A percentile compares a stretch with the other conserved stretches of the same genome.
Conservation (phyloP, 192 early-diverging fungal species). For the Paraglomus brasilianum region DNA sequence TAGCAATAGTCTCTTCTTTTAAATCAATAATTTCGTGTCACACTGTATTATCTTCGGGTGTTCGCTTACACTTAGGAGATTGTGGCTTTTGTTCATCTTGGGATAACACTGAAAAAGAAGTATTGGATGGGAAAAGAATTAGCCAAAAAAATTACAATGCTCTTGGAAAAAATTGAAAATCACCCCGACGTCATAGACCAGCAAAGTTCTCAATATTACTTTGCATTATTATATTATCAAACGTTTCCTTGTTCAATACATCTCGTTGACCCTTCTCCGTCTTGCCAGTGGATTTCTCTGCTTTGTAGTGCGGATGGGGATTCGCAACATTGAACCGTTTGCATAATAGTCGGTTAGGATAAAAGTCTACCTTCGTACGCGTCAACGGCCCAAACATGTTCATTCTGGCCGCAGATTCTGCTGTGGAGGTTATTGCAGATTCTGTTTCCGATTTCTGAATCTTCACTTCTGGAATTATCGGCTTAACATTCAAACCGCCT, state of each 20-base stretch:
- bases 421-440: conserved; percentile 40
- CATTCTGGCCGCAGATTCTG: conserved; percentile 54
- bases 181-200: no score
- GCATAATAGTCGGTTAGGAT: conserved; percentile 68
- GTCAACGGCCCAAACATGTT: conserved; percentile 72
- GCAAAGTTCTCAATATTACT: conserved; percentile 16
- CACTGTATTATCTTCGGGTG: no score
- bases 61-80: no score
- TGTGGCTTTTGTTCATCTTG: no score
- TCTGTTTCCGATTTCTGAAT: conserved; percentile 9
- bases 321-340: conserved; percentile 76
- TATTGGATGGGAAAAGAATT: no score
- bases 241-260: conserved; percentile 44
- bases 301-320: conserved; percentile 64
- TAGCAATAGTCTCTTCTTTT: no score
- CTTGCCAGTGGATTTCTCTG: conserved; percentile 29
- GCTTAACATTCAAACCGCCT: not conserved
- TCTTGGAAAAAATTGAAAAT: no score
- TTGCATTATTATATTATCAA: conserved; percentile 42
- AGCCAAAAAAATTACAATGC: no score
- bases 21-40: no score
- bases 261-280: conserved; percentile 41
- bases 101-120: no score
- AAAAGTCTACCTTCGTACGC: conserved; percentile 54
- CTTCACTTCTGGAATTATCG: conserved; percentile 6